Evolutionary conservation across 176 grass and related monocot genomes (phyloP), one percentile per base, ranked within the genome.

Genomic region (Alopecurus myosuroides): DNA sequence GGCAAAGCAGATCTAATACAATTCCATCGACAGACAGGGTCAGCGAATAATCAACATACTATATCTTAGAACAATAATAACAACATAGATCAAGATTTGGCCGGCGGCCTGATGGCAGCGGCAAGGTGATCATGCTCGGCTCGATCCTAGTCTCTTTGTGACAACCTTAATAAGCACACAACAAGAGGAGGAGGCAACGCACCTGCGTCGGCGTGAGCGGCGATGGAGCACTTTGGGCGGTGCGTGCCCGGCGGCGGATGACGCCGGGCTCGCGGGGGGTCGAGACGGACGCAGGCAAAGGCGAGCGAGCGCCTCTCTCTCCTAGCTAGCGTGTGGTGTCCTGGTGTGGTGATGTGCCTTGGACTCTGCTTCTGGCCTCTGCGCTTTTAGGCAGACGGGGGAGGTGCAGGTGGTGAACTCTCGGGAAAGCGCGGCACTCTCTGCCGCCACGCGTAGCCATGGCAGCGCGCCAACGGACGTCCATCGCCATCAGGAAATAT

Each of bases 161-260:
- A 13, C 23, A 58, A 58, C 23, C 56, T 58, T 58, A 12, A 26
- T 58, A 20, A 53, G 8, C 10, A 56, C 33, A 36, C 11, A 23
- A 22, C 9, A 23, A 5, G 66, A 31, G 74, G 20, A 55, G 31
- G 20, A 11, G 11, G 70, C 41, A 31, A 35, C 77, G 56, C 11
- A 82, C 86, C 86, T 88, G 79, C 30, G 79, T 53, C 58, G 8
- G 42, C 22, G 33, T 36, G 46, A 37, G 63, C 58, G 70, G 28
- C 60, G 45, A 46, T 46, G 13, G 28, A 63, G 28, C 60, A 17
- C 28, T 63, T 18, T 33, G 28, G 26, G 29, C 48, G 26, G 48
- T 44, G 50, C 71, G 50, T 46, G 39, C 56, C 77, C 77, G 72
- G 72, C 62, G 79, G 48, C 79, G 79, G 36, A 23, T 53, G 65